Evolutionary conservation across 176 grass and related monocot genomes (phyloP).

Genomic region (Carex littledalei): DNA sequence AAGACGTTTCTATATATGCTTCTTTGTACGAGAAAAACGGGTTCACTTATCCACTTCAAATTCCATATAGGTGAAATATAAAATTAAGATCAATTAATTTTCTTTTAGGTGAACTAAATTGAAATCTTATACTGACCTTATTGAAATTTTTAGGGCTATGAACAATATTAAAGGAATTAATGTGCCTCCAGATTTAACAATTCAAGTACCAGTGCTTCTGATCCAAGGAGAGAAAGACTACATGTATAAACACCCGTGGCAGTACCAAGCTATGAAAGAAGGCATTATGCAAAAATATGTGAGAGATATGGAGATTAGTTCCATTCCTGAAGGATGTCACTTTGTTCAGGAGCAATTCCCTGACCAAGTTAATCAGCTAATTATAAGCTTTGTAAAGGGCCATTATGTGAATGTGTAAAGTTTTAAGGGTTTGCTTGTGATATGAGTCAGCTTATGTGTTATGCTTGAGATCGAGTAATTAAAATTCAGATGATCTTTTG

Average conservation of each 20-base stretch:
- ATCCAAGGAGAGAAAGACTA: slow-evolving; percentile 61
- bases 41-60: slow-evolving; percentile 51
- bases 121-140: background rate
- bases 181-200: slow-evolving; percentile 28
- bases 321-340: slow-evolving; percentile 50
- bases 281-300: slow-evolving; percentile 38
- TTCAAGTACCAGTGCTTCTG: slow-evolving; percentile 52
- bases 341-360: slow-evolving; percentile 79
- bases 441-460: background rate
- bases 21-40: slow-evolving; percentile 63
- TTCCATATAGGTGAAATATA: slow-evolving; percentile 53
- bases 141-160: background rate
- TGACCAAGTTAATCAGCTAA: slow-evolving; percentile 43
- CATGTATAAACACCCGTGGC: slow-evolving; percentile 33
- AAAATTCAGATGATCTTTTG: no score
- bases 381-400: slow-evolving; percentile 47
- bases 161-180: background rate
- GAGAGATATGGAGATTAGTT: slow-evolving; percentile 50
- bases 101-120: background rate
- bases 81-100: background rate
- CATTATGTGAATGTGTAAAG: slow-evolving; percentile 26
- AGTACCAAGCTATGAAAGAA: slow-evolving; percentile 27
- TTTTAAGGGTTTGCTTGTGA: background rate
- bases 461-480: background rate
- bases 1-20: slow-evolving; percentile 40